Conservation (phyloP, 1,139 yeast genomes). For the Blastobotrys proliferans region DNA sequence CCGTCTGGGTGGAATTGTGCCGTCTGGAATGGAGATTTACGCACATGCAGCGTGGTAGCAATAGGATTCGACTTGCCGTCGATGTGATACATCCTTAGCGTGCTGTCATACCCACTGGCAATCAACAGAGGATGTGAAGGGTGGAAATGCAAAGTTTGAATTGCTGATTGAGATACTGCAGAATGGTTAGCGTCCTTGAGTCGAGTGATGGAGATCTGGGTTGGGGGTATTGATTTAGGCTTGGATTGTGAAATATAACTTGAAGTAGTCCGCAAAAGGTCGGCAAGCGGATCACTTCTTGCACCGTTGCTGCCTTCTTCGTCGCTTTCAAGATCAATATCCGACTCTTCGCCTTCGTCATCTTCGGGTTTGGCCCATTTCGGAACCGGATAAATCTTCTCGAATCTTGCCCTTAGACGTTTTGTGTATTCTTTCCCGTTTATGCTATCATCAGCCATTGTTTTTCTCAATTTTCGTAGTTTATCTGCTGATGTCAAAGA, state of each 20-base stretch:
- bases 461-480: constrained; percentile 65
- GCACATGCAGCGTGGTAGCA: constrained; percentile 76
- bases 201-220: constrained; percentile 67
- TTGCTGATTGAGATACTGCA: constrained; percentile 66
- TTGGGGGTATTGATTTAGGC: constrained; percentile 63
- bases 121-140: constrained; percentile 76
- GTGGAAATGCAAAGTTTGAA: constrained; percentile 83
- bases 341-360: constrained; percentile 24
- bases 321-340: constrained; percentile 27
- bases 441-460: constrained; percentile 55
- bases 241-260: constrained; percentile 49
- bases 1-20: constrained; percentile 60
- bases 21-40: constrained; percentile 74
- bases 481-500: constrained; percentile 59
- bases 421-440: constrained; percentile 63
- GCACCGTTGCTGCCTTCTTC: constrained; percentile 37
- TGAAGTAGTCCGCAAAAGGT: constrained; percentile 56
- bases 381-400: constrained; percentile 83
- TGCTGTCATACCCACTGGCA: constrained; percentile 90
- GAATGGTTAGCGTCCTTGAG: constrained; percentile 81
- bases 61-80: constrained; percentile 85
- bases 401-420: constrained; percentile 79
- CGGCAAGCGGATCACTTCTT: constrained; percentile 45
- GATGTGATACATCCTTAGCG: constrained; percentile 79
- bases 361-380: constrained; percentile 61